phyloP scores from a whole-genome alignment of 1,284 basidiomycete genomes.

The Tremellales sp. region DNA sequence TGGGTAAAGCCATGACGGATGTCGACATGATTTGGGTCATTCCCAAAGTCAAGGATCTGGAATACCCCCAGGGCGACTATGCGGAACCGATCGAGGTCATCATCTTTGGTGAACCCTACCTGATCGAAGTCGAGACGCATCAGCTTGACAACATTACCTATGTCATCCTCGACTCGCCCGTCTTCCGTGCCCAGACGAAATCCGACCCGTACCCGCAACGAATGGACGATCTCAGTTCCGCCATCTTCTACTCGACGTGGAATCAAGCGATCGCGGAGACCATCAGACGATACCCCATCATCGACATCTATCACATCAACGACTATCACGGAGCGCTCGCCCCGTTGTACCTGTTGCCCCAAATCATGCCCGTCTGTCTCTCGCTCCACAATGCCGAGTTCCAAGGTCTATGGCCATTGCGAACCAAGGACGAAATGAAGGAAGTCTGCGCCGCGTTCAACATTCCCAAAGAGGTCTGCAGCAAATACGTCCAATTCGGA shows the following conservation, averaged over 20 bases:
- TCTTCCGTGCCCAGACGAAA: constrained; percentile 92
- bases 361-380: constrained; percentile 79
- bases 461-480: constrained; percentile 88
- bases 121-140: constrained; percentile 90
- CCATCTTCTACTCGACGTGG: constrained; percentile 96
- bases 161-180: constrained; percentile 84
- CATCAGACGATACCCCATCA: constrained; percentile 72
- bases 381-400: constrained; percentile 96
- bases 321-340: constrained; percentile 90
- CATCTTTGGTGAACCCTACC: constrained; percentile 89
- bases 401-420: constrained; percentile 89
- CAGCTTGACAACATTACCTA: constrained; percentile 89
- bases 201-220: constrained; percentile 88
- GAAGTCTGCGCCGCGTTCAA: constrained; percentile 95
- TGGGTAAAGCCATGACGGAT: constrained; percentile 95
- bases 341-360: constrained; percentile 82
- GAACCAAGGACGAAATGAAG: constrained; percentile 95
- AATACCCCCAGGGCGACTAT: constrained; percentile 84
- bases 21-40: constrained; percentile 89
- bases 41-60: constrained; percentile 87
- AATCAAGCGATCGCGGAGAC: constrained; percentile 90
- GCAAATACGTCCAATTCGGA: constrained; percentile 91
- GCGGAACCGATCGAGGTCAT: constrained; percentile 89
- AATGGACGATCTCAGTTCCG: constrained; percentile 91
- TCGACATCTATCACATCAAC: constrained; percentile 65